Evolutionary conservation across 2,329 filamentous ascomycete genomes (phyloP), one percentile per base, ranked within the genome.

Genomic region (Fusarium chaquense): DNA sequence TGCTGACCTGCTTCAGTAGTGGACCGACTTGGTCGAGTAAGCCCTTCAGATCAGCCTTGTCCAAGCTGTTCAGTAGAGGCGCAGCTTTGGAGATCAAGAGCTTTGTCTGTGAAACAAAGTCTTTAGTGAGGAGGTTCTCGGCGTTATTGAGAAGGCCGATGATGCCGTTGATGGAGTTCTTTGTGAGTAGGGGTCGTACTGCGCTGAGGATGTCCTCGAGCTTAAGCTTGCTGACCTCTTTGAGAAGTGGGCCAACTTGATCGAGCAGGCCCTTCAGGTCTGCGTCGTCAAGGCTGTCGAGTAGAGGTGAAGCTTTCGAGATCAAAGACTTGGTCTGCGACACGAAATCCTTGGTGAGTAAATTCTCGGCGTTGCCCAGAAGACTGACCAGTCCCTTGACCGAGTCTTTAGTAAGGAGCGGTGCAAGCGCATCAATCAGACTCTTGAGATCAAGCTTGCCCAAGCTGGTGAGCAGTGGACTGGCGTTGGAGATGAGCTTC

Each of bases 141-240:
- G 79, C 75, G 33, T 81, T 76, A 15, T 77, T 72, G 2, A 81
- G 68, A 2, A 82, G 69, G 5, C 76, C 76, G 7, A 81, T 66
- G 15, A 80, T 64, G 6, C 77, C 74, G 3, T 77, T 70, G 36
- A 79, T 67, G 1, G 75, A 76, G 4, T 78, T 71, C 33, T 72
- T 72, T 1, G 76, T 79, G 5, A 80, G 73, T 2, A 80, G 51
- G 0, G 78, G 78, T 12, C 65, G 55, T 4, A 79, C 46, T 1
- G 77, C 65, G 12, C 74, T 64, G 1, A 79, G 41, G 1, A 79
- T 60, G 3, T 75, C 71, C 4, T 73, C 49, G 1, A 79, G 69
- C 36, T 79, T 75, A 15, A 79, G 69, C 43, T 78, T 75, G 62
- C 75, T 57, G 76, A 71, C 71, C 8, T 76, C 60, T 5, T 75